Base-by-base conservation (phyloP, 495 filamentous ascomycete genomes). In the Entonaema liquescens region DNA sequence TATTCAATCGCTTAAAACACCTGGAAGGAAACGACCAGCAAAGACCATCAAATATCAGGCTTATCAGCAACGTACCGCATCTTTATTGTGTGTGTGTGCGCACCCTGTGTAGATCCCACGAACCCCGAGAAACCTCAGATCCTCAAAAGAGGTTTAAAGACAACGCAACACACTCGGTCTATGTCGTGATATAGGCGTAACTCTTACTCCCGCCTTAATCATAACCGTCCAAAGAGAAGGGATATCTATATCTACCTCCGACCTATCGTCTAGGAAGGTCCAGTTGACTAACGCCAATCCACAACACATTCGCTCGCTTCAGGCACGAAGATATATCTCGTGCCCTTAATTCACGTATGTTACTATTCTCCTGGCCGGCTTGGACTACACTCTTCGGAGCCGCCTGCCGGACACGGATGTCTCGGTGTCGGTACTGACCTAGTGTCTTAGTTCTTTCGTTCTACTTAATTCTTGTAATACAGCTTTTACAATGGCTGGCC, bases 401-500 rank as follows among this genome's bases (percentile, higher is more conserved):
- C 25, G 29, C 38, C 56, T 62, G 38, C 40, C 28, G 50, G 23
- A 58, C 59, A 28, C 36, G 50, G 56, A 63, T 56, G 13, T 35
- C 23, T 64, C 55, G 54, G 66, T 62, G 11, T 21, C 12, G 38
- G 44, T 59, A 57, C 62, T 79, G 62, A 79, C 21, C 4, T 42
- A n/a, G 31, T 67, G 13, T 55, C 33, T 49, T 21, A 84, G 80
- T 82, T 83, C 79, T 82, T 68, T 81, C 78, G 75, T 80, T 81
- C 62, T 73, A 68, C 63, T 79, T 65, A 60, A 63, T 69, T 69
- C 62, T 62, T 56, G 25, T 68, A 65, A 57, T 68, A 65, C 73
- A 77, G 57, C 69, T 68, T 78, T 79, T 66, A 42, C 79, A 83
- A 92, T 92, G 89, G 89, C 89, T 79, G 89, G 89, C 77, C 88